Evolutionary conservation across 164 flowering plant species (phyloP), one percentile per base, ranked within the genome.

Genomic region (Echeveria elegans): DNA sequence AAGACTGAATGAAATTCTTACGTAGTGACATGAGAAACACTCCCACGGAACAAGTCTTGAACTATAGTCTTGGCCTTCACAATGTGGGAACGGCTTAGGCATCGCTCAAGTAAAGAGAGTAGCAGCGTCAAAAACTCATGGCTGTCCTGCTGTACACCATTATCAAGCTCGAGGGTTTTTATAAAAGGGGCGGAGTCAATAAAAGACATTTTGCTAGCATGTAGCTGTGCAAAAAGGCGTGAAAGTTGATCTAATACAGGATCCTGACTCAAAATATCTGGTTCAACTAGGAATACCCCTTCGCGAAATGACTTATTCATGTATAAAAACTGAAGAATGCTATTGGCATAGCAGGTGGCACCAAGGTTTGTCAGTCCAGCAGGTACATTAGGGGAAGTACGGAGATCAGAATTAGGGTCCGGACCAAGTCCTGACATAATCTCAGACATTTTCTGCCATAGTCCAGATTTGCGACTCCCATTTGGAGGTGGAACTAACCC

Each of bases 321-420:
- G 73, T 87, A 95, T 30, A 92, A 79, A 65, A 85, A 95, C 62
- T 95, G 99, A 64, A 95, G 88, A 64, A 95, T 89, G 79, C 99
- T 95, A 72, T 95, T 95, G 34, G 94, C 97, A 80, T 95, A 95
- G 81, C 99, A 95, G 2, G 99, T 95, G 2, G 99, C 97, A 47
- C 99, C 99, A 41, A 95, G 77, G 76, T 95, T 95, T 29, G 90
- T 89, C 45, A 95, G 81, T 10, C 99, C 97, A 6, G 96, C 92
- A 16, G 97, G 99, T 7, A 80, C 73, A 16, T 78, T 70, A 21
- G 50, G 72, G 67, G 92, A 82, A 19, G 70, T 81, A 67, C 99
- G 95, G 53, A 79, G 82, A 73, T 95, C 94, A 58, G 70, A 58
- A 23, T 76, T 68, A 21, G 96, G 99, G 68, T 91, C 97, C 0